Evolutionary conservation across 495 filamentous ascomycete genomes (phyloP).

Genomic region (Xylaria grammica): DNA sequence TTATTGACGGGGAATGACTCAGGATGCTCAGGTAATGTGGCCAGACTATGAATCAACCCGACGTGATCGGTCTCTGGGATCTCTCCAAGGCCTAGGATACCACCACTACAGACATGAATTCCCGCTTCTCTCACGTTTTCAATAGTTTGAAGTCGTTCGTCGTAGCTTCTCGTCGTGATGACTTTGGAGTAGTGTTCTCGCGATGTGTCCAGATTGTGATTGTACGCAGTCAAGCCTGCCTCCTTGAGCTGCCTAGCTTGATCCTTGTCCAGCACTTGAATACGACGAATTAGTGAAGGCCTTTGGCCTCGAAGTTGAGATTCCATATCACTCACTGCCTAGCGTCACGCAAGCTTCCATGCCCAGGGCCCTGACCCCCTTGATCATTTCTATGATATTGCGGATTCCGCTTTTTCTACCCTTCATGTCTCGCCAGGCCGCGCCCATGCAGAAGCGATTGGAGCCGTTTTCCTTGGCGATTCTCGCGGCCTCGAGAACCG

Average conservation of each 20-base stretch:
- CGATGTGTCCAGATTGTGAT: constrained; percentile 89
- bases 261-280: constrained; percentile 67
- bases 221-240: constrained; percentile 86
- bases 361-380: constrained; percentile 74
- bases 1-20: constrained; percentile 88
- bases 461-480: constrained; percentile 79
- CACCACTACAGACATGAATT: constrained; percentile 84
- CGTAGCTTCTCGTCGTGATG: constrained; percentile 81
- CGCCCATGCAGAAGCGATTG: constrained; percentile 91
- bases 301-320: no score
- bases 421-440: constrained; percentile 90
- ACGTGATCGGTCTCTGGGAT: constrained; percentile 69
- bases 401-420: constrained; percentile 78
- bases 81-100: constrained; percentile 82
- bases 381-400: constrained; percentile 81
- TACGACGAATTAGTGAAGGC: neutral
- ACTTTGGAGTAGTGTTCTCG: constrained; percentile 81
- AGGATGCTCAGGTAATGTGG: constrained; percentile 75
- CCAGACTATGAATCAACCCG: constrained; percentile 76
- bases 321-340: constrained; percentile 51
- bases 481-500: constrained; percentile 74
- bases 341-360: constrained; percentile 90
- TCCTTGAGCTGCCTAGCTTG: constrained; percentile 80
- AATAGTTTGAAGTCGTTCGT: constrained; percentile 78
- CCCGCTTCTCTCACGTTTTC: constrained; percentile 78